phyloP scores from a whole-genome alignment of 768 basidiomycete species.

The Mycena capillaripes region DNA sequence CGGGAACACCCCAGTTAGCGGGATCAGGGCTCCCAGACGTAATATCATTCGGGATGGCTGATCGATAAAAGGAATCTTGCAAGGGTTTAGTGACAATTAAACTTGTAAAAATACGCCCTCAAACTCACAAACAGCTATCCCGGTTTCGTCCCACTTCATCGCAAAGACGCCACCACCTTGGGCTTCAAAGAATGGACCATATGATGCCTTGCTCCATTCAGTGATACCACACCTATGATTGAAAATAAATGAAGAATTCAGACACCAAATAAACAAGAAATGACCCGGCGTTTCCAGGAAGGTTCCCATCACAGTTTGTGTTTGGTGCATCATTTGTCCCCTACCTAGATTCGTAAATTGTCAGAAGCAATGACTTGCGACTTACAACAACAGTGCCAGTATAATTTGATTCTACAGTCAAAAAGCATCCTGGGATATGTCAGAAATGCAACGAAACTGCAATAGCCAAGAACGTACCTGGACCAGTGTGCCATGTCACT shows the following conservation, averaged over 20 bases:
- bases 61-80: constrained; percentile 87
- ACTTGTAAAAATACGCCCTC: neutral
- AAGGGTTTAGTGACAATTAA: constrained; percentile 18
- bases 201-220: constrained; percentile 87
- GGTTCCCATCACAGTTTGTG: constrained; percentile 65
- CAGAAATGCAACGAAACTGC: neutral
- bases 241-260: no score
- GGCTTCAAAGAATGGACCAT: constrained; percentile 85
- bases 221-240: constrained; percentile 60
- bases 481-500: constrained; percentile 83
- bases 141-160: constrained; percentile 89
- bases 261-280: no score
- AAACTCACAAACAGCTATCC: constrained; percentile 82
- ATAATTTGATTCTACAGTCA: constrained; percentile 68
- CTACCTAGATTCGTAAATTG: constrained; percentile 41
- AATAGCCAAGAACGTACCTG: constrained; percentile 57
- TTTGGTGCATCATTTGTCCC: constrained; percentile 64
- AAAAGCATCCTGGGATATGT: constrained; percentile 62
- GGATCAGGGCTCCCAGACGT: constrained; percentile 72
- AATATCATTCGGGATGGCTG: constrained; percentile 80
- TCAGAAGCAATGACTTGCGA: constrained; percentile 23
- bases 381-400: constrained; percentile 76
- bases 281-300: constrained; percentile 75
- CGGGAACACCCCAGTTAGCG: constrained; percentile 76
- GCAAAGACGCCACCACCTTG: constrained; percentile 89